Conservation (phyloP, 768 basidiomycete species). For the Rhizopogon salebrosus region DNA sequence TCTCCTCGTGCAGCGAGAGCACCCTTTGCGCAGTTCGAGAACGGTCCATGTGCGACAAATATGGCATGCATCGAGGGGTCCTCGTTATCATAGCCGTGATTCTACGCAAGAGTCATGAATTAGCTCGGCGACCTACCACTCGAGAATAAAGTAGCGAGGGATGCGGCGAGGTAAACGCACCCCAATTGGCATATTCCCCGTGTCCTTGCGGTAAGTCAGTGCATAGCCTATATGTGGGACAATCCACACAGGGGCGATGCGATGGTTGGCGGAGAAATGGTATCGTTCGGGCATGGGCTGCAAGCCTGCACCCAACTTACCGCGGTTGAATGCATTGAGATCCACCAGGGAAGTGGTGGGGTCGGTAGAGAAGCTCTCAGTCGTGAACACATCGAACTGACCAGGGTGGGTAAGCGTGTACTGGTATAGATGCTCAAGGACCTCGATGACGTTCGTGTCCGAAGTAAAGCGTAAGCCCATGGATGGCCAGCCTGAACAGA, state of each 20-base stretch:
- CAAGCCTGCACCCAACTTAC: constrained; percentile 10
- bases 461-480: constrained; percentile 76
- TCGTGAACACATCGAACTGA: constrained; percentile 59
- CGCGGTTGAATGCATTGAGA: neutral
- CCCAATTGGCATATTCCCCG: constrained; percentile 64
- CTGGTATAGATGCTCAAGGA: constrained; percentile 44
- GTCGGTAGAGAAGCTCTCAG: constrained; percentile 9
- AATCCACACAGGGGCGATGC: constrained; percentile 87
- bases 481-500: constrained; percentile 72
- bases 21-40: constrained; percentile 61
- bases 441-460: constrained; percentile 48
- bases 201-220: constrained; percentile 61
- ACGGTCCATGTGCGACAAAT: constrained; percentile 91
- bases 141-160: neutral
- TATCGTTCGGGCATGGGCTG: constrained; percentile 66
- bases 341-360: neutral
- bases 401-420: constrained; percentile 21
- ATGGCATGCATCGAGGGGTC: constrained; percentile 79
- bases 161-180: constrained; percentile 36
- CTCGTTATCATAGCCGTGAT: constrained; percentile 86
- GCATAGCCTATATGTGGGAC: constrained; percentile 79
- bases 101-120: constrained; percentile 37
- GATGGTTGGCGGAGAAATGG: constrained; percentile 65
- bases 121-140: neutral
- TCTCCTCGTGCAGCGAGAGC: constrained; percentile 33